Conservation (phyloP, 31 red algal species). For the Pterothamnion heteromorphum region DNA sequence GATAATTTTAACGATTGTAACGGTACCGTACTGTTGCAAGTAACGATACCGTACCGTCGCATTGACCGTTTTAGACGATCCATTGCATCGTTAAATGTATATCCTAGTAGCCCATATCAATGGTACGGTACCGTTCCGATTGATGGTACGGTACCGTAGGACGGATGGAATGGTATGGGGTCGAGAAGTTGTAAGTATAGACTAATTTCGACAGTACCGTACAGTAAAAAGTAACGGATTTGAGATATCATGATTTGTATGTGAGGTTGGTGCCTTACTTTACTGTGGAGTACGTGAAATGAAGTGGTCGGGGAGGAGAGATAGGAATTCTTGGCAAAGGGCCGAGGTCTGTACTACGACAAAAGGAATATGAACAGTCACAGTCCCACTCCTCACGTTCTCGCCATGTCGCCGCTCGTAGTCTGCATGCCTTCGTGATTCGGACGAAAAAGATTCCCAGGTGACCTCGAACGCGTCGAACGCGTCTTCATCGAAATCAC, state of each 20-base stretch:
- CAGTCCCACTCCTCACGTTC: background rate
- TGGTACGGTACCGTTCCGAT: background rate
- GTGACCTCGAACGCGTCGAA: conserved; percentile 29
- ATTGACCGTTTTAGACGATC: background rate
- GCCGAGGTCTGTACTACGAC: background rate
- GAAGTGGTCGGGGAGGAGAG: background rate
- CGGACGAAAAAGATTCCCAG: conserved; percentile 9
- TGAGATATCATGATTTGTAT: background rate
- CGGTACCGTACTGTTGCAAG: no score
- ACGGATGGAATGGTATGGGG: background rate
- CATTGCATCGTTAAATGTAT: conserved; percentile 9
- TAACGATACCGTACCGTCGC: no score
- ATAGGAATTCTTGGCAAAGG: conserved; percentile 14
- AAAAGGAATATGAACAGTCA: background rate
- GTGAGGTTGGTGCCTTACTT: background rate
- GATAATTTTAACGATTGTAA: no score
- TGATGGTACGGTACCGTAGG: background rate
- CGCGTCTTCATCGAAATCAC: background rate
- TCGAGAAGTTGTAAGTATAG: background rate
- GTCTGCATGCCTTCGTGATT: conserved; percentile 9
- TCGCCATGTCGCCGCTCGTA: background rate
- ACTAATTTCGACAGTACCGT: conserved; percentile 18
- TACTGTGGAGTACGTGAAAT: background rate
- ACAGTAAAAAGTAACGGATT: background rate
- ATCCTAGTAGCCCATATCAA: background rate